Evolutionary conservation across 2,329 filamentous ascomycete genomes (phyloP), one percentile per base, ranked within the genome.

Genomic region (Clonostachys rosea): DNA sequence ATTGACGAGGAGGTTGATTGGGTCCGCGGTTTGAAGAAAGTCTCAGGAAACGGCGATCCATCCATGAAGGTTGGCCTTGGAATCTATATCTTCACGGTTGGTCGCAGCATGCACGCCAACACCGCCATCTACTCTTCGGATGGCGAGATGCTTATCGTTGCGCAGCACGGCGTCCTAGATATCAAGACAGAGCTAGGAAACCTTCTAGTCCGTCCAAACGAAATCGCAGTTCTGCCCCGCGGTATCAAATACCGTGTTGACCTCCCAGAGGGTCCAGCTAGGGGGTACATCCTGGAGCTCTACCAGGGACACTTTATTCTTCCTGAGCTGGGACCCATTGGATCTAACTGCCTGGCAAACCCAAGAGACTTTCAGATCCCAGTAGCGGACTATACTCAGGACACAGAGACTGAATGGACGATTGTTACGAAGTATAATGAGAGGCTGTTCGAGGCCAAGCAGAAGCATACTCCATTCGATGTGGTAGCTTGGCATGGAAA

Each of bases 401-500:
- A 39, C 5, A 39, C 36, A n/a, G 14, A n/a, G 14, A 39, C 36
- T 39, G 17, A 18, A 39, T 39, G 36, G 36, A 39, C 36, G 14
- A 66, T 88, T 41, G 74, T 75, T 44, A 73, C 72, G 60, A 87
- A 87, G 62, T 84, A 87, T 59, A 81, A 81, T 58, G 81, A 84
- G 54, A 69, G 73, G 42, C 76, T 89, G 46, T 89, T 87, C 66
- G 66, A 69, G 18, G 81, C 83, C 11, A 69, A 59, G 40, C 87
- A 91, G 66, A 66, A 73, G 10, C 87, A 91, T 62, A 85, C 82
- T 0, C 87, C 87, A 0, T 92, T 91, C 56, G 87, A 92, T 59
- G 80, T 91, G 0, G 87, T 90, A 3, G 86, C 83, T 5, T 91
- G 87, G 87, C 87, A 91, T 59, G 88, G 88, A 40, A 87, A 82